A percentile compares a stretch with the other conserved stretches of the same genome.
These are phyloP conservation scores for Colletotrichum phormii DNA, from an alignment of 2,329 filamentous ascomycete species.

Conservation along the genomic window DNA sequence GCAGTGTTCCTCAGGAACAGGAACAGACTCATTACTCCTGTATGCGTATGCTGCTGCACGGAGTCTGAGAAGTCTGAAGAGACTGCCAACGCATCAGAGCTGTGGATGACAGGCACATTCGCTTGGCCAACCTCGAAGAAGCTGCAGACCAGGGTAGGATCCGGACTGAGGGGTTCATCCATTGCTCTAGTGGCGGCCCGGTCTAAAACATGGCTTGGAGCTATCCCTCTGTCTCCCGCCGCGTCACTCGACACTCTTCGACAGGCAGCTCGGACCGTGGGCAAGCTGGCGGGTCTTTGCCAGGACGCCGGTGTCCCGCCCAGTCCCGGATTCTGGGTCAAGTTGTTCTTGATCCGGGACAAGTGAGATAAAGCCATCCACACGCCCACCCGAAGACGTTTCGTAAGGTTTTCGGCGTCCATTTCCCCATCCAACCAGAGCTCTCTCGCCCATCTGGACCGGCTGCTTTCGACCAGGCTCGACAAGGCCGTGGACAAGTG, in stretches of 20 bases:
- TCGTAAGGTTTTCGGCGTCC: slow-evolving; percentile 29
- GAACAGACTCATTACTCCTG: not conserved
- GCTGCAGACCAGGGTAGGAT: slow-evolving; percentile 6
- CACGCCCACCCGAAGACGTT: slow-evolving; percentile 24
- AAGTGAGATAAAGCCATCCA: slow-evolving; percentile 33
- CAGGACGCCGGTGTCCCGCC: not conserved
- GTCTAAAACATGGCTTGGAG: slow-evolving; percentile 35
- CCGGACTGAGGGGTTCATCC: slow-evolving; percentile 15
- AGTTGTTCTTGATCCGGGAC: slow-evolving; percentile 20
- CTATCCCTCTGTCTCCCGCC: slow-evolving; percentile 19
- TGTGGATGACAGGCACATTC: slow-evolving; percentile 16
- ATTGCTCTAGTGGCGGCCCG: slow-evolving; percentile 25
- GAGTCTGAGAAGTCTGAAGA: slow-evolving; percentile 1
- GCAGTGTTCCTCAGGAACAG: slow-evolving; percentile 4
- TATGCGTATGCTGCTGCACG: not conserved
- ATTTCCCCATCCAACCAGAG: slow-evolving; percentile 13
- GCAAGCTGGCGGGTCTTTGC: slow-evolving; percentile 8
- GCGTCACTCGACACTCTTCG: slow-evolving; percentile 16
- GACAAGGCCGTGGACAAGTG: slow-evolving; percentile 3
- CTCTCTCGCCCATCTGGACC: not conserved
- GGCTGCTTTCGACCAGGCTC: slow-evolving; percentile 29
- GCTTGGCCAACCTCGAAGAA: not conserved
- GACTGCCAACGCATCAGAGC: slow-evolving; percentile 11
- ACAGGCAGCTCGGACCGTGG: slow-evolving; percentile 21
- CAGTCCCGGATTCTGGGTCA: slow-evolving; percentile 16